Base-by-base conservation (phyloP, 2,329 filamentous ascomycete genomes). In the Pezicula rhizophila region DNA sequence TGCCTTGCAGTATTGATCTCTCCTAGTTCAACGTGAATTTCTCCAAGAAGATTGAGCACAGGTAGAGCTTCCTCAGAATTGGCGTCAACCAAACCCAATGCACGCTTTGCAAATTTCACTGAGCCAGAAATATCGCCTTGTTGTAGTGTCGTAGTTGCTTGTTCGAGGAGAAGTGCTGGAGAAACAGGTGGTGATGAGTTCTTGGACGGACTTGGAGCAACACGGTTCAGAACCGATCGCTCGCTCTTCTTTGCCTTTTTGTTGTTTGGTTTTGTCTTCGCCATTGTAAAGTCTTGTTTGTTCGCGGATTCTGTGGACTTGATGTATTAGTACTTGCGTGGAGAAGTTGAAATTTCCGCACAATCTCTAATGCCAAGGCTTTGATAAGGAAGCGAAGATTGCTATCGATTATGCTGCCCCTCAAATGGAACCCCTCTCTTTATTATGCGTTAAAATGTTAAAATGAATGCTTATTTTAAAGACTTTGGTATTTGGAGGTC, bases 1-100 rank as follows among this genome's bases (percentile, higher is more conserved):
- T 74, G 69, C 51, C 85, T 77, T 38, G 92, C 92, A 14, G 79
- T 71, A 46, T 92, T 85, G 47, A 87, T 76, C 40, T 96, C 88
- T 53, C 93, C 56, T 43, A 66, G 48, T 61, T 70, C 47, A 54
- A 67, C 56, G 58, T 69, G 55, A 50, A 69, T 63, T 63, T 70
- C 61, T 39, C 63, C 54, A 12, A 66, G 50, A 10, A 66, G 43
- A 53, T 65, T 66, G 10, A 66, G 52, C 5, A 59, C 59, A 8
- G 58, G 63, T n/a, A 66, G 42, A 17, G 62, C 57, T 23, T 60
- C 60, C 26, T 51, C 49, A 0, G 56, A 58, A 4, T 61, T 52
- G 2, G 41, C 28, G 46, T 64, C 54, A 5, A 61, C 37, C 6
- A 56, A 45, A 2, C 39, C 35, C n/a, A 65, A 41, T 14, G 64